Evolutionary conservation across 164 flowering plant species (phyloP), one percentile per base, ranked within the genome.

Genomic region (Brasenia schreberi): DNA sequence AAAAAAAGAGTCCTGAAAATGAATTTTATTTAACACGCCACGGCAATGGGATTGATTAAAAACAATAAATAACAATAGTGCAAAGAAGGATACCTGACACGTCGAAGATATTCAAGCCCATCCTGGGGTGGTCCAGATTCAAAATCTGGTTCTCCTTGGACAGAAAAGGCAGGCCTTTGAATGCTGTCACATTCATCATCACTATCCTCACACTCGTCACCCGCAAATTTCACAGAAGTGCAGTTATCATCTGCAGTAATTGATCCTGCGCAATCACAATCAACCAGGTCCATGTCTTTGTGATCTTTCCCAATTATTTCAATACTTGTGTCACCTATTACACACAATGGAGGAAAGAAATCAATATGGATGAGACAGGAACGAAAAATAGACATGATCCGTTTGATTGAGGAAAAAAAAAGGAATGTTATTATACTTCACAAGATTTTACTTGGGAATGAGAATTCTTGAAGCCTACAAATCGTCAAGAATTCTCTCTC

Each of bases 101-200:
- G 96, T 77, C 97, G 80, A 65, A 91, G 92, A 77, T 84, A 94
- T 76, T 94, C 97, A 16, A 87, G 71, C 62, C 97, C 98, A 83
- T 94, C 98, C 73, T 85, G 85, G 42, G 97, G 96, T 52, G 97
- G 90, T 4, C 95, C 98, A 66, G 96, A 86, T 65, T 91, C 95
- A 80, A 91, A 94, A 77, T 89, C 71, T 18, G 98, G 98, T 75
- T 91, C 93, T 68, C 98, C 98, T 65, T 83, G 81, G 65, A 94
- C 96, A n/a, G 53, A 64, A 81, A 94, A 91, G 10, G 98, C 97
- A 72, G 90, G 93, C 67, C 72, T 85, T 68, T 80, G 89, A 65
- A 94, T 83, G 83, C 82, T 83, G 62, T 71, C 65, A 66, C 79
- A 84, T 58, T 89, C 90, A 63, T 79, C 85, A 64, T 92, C 96